Percentiles rank a stretch among this genome's conserved stretches.
Conservation (phyloP, 768 basidiomycete genomes). For the Cubamyces sp. region DNA sequence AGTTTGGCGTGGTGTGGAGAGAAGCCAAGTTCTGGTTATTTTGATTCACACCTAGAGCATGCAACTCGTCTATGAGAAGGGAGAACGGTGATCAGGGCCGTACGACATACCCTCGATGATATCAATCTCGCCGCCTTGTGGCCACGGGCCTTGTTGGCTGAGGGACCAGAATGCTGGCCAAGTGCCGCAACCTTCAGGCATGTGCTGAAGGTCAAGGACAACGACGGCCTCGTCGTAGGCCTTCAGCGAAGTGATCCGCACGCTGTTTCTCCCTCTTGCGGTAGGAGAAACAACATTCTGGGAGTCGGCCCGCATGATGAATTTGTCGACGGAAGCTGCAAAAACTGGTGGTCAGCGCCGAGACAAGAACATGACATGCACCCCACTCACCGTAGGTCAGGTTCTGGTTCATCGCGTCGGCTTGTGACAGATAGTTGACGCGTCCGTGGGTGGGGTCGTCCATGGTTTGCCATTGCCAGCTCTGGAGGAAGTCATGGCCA, state of each 20-base stretch:
- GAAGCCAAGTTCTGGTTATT: constrained; percentile 50
- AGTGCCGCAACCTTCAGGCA: constrained; percentile 61
- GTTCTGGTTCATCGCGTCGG: constrained; percentile 45
- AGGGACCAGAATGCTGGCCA: constrained; percentile 72
- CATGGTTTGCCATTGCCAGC: constrained; percentile 53
- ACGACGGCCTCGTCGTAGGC: constrained; percentile 52
- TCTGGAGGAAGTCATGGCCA: constrained; percentile 48
- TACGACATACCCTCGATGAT: constrained; percentile 54
- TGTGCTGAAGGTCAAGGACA: constrained; percentile 58
- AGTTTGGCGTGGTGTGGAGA: constrained; percentile 56
- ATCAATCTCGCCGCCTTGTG: constrained; percentile 62
- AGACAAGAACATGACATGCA: not conserved
- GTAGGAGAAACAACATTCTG: constrained; percentile 39
- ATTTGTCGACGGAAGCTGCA: constrained; percentile 45
- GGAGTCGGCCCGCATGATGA: constrained; percentile 62
- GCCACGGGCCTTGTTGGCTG: constrained; percentile 57
- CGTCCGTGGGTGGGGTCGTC: constrained; percentile 70
- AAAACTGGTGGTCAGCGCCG: not conserved
- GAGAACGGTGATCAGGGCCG: not conserved
- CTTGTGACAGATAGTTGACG: constrained; percentile 57
- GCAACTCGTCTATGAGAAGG: not conserved
- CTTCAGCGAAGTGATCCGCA: constrained; percentile 52
- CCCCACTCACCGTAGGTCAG: constrained; percentile 49
- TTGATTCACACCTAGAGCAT: constrained; percentile 51
- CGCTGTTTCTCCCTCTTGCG: constrained; percentile 57